These are phyloP conservation scores for Aspergillus cejpii DNA, from an alignment of 2,329 filamentous ascomycete species.

Conservation along the genomic window DNA sequence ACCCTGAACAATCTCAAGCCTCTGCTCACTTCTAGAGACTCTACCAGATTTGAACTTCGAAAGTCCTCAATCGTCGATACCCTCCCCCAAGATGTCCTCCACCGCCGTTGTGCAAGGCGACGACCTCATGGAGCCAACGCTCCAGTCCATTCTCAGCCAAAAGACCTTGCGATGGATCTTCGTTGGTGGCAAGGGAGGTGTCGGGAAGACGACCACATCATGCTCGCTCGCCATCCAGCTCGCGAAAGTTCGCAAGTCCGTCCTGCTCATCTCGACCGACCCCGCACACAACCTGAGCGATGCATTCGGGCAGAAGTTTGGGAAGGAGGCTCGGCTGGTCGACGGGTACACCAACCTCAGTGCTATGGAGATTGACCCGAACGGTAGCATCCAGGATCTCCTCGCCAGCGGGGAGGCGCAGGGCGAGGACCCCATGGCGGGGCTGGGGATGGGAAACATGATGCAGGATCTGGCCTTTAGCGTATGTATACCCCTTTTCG, in stretches of 20 bases:
- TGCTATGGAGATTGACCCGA: conserved; percentile 99
- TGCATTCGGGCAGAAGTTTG: conserved; percentile 98
- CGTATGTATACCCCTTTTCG: conserved; percentile 42
- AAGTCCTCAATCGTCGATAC: conserved; percentile 1
- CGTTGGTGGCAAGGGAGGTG: conserved; percentile 94
- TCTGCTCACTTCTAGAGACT: neutral
- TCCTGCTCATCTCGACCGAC: conserved; percentile 96
- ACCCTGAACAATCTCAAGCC: neutral
- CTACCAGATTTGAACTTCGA: neutral
- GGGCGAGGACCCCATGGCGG: conserved; percentile 58
- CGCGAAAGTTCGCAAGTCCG: conserved; percentile 86
- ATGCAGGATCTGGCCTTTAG: conserved; percentile 98
- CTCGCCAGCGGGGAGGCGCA: conserved; percentile 67
- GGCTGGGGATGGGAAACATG: conserved; percentile 77
- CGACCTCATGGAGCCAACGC: conserved; percentile 79
- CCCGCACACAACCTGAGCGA: conserved; percentile 97
- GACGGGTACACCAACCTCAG: conserved; percentile 90
- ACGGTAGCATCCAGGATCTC: conserved; percentile 93
- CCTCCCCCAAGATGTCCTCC: conserved; percentile 34
- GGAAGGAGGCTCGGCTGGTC: conserved; percentile 90
- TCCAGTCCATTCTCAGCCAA: conserved; percentile 92
- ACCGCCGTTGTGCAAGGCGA: conserved; percentile 46
- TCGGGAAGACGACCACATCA: conserved; percentile 98
- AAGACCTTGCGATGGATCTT: conserved; percentile 97
- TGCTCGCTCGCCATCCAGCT: conserved; percentile 98